Base-by-base conservation (phyloP, 2,329 filamentous ascomycete species). In the Alternaria sp. region DNA sequence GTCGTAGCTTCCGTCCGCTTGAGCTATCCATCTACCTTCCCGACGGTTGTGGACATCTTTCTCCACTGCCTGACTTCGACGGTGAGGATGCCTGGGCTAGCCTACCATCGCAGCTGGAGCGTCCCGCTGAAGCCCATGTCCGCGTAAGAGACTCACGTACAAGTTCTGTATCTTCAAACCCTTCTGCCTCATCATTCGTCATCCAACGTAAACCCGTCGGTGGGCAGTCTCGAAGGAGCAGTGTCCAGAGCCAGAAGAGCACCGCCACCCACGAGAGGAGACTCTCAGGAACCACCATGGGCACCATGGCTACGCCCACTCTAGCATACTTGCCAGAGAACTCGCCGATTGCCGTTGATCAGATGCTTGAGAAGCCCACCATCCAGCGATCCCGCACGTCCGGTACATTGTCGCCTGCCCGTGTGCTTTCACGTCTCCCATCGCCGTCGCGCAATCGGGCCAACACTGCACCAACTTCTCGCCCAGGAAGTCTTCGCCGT, bases 21-120 rank as follows among this genome's bases (percentile, higher is more conserved):
- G 77, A 82, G 49, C 69, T 82, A 2, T 80, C 78, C 12, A 81
- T 82, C 33, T 81, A 81, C 55, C 63, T 77, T 4, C 72, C 73
- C 14, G 71, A 78, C 41, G 73, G 75, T 6, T 70, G 68, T 37
- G 69, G 71, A 30, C 70, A 75, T 33, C 71, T 82, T 4, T 81
- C 79, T 14, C 79, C 79, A 9, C 69, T 82, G 6, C 80, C 80
- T 15, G 77, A 82, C 62, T 82, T 82, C 51, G 63, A 69, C 18
- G 67, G 67, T 6, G 70, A 71, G 20, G 72, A 74, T 30, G 33
- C 51, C 25, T 80, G 79, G 78, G 53, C 64, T 15, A 59, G 60
- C 14, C 63, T 72, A 41, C 64, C 71, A 45, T 67, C 69, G n/a
- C 68, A 70, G 15, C 62, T 80, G 23, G 71, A 74, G 60, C 68